Evolutionary conservation across 805 yeast genomes (phyloP), one percentile per base, ranked within the genome.

Genomic region (Wickerhamiella nectarea): DNA sequence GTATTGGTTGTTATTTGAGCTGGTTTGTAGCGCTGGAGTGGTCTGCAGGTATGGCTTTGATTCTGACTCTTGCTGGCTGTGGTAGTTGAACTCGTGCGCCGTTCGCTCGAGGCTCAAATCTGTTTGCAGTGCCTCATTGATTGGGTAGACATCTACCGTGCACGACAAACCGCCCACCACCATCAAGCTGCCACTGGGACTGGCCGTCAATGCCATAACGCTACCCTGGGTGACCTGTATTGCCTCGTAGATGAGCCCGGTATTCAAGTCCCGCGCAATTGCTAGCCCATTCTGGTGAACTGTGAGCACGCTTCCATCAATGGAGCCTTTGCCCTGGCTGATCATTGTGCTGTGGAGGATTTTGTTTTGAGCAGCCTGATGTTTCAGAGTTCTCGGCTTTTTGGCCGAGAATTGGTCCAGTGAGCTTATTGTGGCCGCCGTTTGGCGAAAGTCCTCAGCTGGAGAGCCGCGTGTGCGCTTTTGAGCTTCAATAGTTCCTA

Each of bases 91-190:
- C 17, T 14, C 25, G 34, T 19, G 29, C 20, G 25, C 19, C 14
- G 25, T n/a, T 1, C 24, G 20, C 10, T 5, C n/a, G 24, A 31
- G 18, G 26, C 20, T 33, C 25, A 35, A 11, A 15, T 18, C 37
- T 6, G 14, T 28, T 20, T 44, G 36, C 19, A 51, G 24, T 7
- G 46, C 47, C 14, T 41, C 38, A 7, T 52, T 52, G 3, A 50
- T 33, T 4, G 45, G 26, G 36, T 46, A 52, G 2, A 52, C n/a
- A 14, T 52, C 55, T 1, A 52, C 46, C n/a, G 41, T 34, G 41
- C 56, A 51, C 19, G 50, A 44, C 18, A 52, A 45, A 1, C 56
- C 56, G 6, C 55, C 56, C 2, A 43, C 39, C 11, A 50, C 49
- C 9, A 50, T 34, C 9, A 52, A 34, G 5, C 45, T 15, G 8